A percentile compares a stretch with the other conserved stretches of the same genome.
Evolutionary conservation across 2,329 filamentous ascomycete genomes (phyloP).

Genomic region (Fusarium coffeatum): DNA sequence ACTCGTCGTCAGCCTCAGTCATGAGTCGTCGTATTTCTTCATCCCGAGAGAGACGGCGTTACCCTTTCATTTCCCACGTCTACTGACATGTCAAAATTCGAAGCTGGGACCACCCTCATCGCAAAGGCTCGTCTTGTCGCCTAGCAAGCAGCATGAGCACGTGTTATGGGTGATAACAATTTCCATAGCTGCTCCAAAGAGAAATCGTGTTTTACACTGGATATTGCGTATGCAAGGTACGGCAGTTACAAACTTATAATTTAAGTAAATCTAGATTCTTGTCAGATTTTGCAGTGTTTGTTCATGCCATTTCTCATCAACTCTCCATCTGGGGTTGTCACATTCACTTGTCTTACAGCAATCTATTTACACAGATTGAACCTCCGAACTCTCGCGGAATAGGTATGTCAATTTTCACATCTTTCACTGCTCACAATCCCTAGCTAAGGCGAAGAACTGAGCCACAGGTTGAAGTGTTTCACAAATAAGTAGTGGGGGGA

Average conservation of each 20-base stretch:
- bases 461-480: no score
- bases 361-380: no score
- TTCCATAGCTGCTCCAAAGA: no score
- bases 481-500: no score
- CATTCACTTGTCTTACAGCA: neutral
- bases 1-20: constrained; percentile 22
- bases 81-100: neutral
- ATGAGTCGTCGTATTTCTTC: constrained; percentile 13
- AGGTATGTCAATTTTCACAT: no score
- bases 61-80: constrained; percentile 3
- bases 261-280: neutral
- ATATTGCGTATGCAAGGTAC: accelerated
- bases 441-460: no score
- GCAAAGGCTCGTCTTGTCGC: constrained; percentile 28
- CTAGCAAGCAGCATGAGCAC: constrained; percentile 34
- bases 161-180: neutral
- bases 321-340: neutral
- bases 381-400: no score
- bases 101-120: constrained; percentile 2
- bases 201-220: neutral
- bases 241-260: neutral
- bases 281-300: neutral
- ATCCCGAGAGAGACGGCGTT: constrained; percentile 3
- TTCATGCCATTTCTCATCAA: accelerated
- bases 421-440: no score